A percentile compares a stretch with the other conserved stretches of the same genome.
Evolutionary conservation across 2,329 filamentous ascomycete species (phyloP).

Genomic region (Diaporthe eres): DNA sequence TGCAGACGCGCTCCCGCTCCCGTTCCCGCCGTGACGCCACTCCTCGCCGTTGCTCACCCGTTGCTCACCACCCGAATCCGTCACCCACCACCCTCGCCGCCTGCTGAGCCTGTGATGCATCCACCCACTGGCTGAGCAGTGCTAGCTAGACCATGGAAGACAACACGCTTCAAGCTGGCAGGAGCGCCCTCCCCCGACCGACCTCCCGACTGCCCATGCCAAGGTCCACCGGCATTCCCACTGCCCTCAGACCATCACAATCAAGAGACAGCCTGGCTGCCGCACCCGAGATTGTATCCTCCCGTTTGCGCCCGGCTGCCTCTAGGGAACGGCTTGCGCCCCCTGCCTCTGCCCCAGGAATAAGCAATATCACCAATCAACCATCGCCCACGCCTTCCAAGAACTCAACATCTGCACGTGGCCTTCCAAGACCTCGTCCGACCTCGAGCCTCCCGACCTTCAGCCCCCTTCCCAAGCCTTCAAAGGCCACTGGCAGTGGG

Average conservation of each 20-base stretch:
- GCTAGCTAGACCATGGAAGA: slow-evolving; percentile 34
- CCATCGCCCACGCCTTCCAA: slow-evolving; percentile 18
- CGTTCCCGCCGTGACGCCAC: background rate
- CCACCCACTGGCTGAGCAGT: slow-evolving; percentile 12
- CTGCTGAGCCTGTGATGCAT: slow-evolving; percentile 14
- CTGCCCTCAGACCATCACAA: slow-evolving; percentile 34
- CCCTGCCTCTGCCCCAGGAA: slow-evolving; percentile 2
- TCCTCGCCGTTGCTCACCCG: background rate
- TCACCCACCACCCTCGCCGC: slow-evolving; percentile 2
- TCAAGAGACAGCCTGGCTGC: slow-evolving; percentile 36
- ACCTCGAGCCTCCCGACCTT: slow-evolving; percentile 38
- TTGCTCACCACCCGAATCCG: background rate
- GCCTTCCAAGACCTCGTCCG: slow-evolving; percentile 33
- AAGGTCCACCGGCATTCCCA: slow-evolving; percentile 35
- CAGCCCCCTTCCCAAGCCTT: slow-evolving; percentile 27
- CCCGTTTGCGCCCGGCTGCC: slow-evolving; percentile 37
- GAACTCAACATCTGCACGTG: background rate
- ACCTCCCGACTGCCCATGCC: slow-evolving; percentile 40
- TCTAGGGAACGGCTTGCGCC: slow-evolving; percentile 36
- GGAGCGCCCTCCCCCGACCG: slow-evolving; percentile 35
- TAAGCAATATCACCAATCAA: slow-evolving; percentile 24
- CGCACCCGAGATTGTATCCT: slow-evolving; percentile 21
- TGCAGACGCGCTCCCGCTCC: slow-evolving; percentile 12
- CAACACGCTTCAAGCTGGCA: slow-evolving; percentile 29
- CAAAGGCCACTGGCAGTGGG: background rate